Conservation (phyloP, 768 basidiomycete genomes). For the Mrakia frigida region DNA sequence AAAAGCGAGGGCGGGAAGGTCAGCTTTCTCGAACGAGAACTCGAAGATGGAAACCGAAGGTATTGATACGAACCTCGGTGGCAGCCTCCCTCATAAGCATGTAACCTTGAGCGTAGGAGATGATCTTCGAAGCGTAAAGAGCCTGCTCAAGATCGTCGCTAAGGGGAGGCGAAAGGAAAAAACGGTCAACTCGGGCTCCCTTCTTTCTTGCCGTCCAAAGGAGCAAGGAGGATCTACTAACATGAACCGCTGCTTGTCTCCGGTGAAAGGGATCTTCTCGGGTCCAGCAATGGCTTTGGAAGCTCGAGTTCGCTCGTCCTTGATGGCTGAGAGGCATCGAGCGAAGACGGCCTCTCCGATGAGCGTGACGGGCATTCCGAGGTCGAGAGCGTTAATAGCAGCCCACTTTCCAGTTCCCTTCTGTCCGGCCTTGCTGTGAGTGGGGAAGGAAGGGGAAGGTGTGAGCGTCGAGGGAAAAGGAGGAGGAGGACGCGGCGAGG, state of each 20-base stretch:
- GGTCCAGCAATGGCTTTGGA: constrained; percentile 87
- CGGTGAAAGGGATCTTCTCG: constrained; percentile 85
- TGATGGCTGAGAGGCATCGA: constrained; percentile 93
- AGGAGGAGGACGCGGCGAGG: background rate
- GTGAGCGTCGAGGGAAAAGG: background rate
- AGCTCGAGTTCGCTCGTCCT: constrained; percentile 88
- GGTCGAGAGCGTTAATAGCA: constrained; percentile 87
- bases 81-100: constrained; percentile 99
- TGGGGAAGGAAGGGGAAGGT: background rate
- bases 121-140: constrained; percentile 98
- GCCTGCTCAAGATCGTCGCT: constrained; percentile 87
- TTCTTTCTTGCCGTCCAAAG: background rate
- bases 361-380: constrained; percentile 74
- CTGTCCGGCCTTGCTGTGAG: constrained; percentile 68
- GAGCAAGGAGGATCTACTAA: constrained; percentile 28
- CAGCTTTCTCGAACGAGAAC: background rate
- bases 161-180: background rate
- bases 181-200: background rate
- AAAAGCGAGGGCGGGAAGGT: background rate
- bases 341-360: constrained; percentile 99
- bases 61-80: constrained; percentile 53
- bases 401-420: constrained; percentile 99
- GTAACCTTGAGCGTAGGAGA: constrained; percentile 99
- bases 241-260: constrained; percentile 93
- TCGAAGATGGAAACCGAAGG: too few species aligned